These are phyloP conservation scores for Pezicula radicicola DNA, from an alignment of 2,329 filamentous ascomycete species.

Conservation along the genomic window DNA sequence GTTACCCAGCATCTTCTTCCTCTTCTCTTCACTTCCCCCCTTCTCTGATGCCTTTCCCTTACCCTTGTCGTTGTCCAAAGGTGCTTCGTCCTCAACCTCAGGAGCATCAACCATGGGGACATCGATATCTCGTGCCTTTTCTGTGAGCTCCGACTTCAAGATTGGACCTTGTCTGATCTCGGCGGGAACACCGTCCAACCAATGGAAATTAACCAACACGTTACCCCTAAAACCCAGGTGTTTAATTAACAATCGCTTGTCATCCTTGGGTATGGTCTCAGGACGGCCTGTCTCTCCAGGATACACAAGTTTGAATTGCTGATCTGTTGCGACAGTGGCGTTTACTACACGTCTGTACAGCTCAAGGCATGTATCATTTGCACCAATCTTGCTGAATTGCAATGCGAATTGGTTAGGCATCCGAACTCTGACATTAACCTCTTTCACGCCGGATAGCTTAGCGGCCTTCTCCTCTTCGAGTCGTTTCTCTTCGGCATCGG, in stretches of 20 bases:
- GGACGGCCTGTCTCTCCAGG: slow-evolving; percentile 18
- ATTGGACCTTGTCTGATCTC: slow-evolving; percentile 45
- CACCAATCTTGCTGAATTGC: slow-evolving; percentile 66
- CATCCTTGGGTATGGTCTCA: slow-evolving; percentile 37
- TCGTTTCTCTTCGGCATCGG: slow-evolving; percentile 76
- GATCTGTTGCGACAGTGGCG: slow-evolving; percentile 62
- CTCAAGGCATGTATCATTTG: slow-evolving; percentile 63
- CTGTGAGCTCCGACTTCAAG: slow-evolving; percentile 43
- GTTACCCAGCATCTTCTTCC: slow-evolving; percentile 24
- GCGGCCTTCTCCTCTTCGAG: slow-evolving; percentile 64
- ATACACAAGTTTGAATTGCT: slow-evolving; percentile 68
- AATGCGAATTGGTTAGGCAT: slow-evolving; percentile 85
- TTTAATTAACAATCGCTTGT: slow-evolving; percentile 60
- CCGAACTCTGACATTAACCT: slow-evolving; percentile 74
- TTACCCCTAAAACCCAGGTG: slow-evolving; percentile 68
- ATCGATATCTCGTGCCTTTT: slow-evolving; percentile 63
- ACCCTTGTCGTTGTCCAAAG: slow-evolving; percentile 25
- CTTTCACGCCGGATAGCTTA: slow-evolving; percentile 61
- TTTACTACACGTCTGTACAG: slow-evolving; percentile 73
- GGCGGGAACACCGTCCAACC: slow-evolving; percentile 62
- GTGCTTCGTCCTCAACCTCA: slow-evolving; percentile 36
- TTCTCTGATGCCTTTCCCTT: slow-evolving; percentile 17
- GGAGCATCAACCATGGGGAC: slow-evolving; percentile 53
- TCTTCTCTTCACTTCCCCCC: slow-evolving; percentile 33
- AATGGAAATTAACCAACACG: slow-evolving; percentile 73